Base-by-base conservation (phyloP, 768 basidiomycete genomes). In the Lentinula sp. region DNA sequence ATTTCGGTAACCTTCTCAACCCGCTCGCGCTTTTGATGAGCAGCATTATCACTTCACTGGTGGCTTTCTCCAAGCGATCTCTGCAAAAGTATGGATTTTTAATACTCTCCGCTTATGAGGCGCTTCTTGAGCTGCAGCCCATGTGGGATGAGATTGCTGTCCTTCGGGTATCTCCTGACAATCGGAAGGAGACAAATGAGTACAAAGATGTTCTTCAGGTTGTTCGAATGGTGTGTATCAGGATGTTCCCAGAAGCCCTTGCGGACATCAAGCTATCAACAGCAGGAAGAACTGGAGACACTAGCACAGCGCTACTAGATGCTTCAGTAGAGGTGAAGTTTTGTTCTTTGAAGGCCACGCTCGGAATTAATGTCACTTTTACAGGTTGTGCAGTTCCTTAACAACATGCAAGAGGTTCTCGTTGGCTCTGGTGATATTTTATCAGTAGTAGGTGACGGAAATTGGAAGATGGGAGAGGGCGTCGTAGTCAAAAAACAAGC, bases 391-490 rank as follows among this genome's bases (percentile, higher is more conserved):
- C 76, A 80, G 45, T 93, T 90, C 67, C 69, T 94, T 63, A 82
- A 88, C 59, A 78, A 81, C 57, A 73, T 94, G 2, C 88, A 89
- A 0, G 82, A 86, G 54, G 88, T 93, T 3, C 80, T 84, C 59
- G 78, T 75, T 16, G 89, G 88, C 1, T 89, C 86, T 9, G 81
- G 81, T 1, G 76, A 88, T 1, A 85, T 86, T 0, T 74, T 93
- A 40, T 69, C 84, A 43, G 82, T 85, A 2, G 80, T 94, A 0
- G 92, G 92, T 0, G 91, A 94, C 62, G 92, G 92, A 9, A 93
- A 93, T 65, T 93, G 92, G 92, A 90, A 84, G 72, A 93, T 94
- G 91, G 92, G 92, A 4, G 90, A 91, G 62, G 91, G 90, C 5
- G 79, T 89, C 21, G 79, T 80, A 65, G 84, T 88, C 5, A 82